Percentiles rank a stretch among this genome's conserved stretches.
These are phyloP conservation scores for Linnemannia exigua DNA, from an alignment of 192 early-diverging fungal species.

Conservation along the genomic window DNA sequence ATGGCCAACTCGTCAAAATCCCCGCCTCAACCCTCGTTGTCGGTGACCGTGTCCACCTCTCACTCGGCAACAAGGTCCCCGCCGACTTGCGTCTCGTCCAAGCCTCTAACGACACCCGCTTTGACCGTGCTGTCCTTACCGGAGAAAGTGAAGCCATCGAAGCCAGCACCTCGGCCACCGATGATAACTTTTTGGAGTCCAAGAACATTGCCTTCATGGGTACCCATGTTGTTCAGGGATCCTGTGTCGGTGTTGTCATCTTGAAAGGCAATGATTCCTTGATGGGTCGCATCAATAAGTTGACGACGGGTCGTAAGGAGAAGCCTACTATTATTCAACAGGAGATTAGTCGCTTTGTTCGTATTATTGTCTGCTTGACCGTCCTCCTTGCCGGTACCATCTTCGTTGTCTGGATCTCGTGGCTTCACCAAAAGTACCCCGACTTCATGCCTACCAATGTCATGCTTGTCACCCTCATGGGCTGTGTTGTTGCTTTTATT, in stretches of 20 bases:
- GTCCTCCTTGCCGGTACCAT: slow-evolving; percentile 63
- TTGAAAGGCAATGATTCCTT: slow-evolving; percentile 79
- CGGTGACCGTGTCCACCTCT: slow-evolving; percentile 84
- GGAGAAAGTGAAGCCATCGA: slow-evolving; percentile 81
- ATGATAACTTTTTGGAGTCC: slow-evolving; percentile 83
- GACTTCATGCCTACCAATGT: slow-evolving; percentile 64
- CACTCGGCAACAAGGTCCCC: slow-evolving; percentile 80
- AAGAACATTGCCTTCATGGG: slow-evolving; percentile 89
- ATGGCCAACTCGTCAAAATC: slow-evolving; percentile 68
- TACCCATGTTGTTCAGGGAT: slow-evolving; percentile 81
- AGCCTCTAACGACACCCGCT: slow-evolving; percentile 74
- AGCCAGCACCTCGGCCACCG: slow-evolving; percentile 74
- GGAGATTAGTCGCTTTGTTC: slow-evolving; percentile 77
- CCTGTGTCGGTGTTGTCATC: slow-evolving; percentile 82
- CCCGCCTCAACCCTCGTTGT: slow-evolving; percentile 73
- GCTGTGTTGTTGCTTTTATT: slow-evolving; percentile 81
- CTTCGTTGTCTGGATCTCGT: slow-evolving; percentile 67
- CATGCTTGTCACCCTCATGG: slow-evolving; percentile 67
- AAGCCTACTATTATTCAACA: slow-evolving; percentile 69
- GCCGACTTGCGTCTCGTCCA: slow-evolving; percentile 84
- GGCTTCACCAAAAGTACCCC: slow-evolving; percentile 69
- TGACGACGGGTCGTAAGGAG: slow-evolving; percentile 61
- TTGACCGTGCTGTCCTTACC: slow-evolving; percentile 87
- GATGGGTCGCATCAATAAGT: slow-evolving; percentile 80
- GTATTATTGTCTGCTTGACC: slow-evolving; percentile 72